Evolutionary conservation across 2,329 filamentous ascomycete genomes (phyloP), one percentile per base, ranked within the genome.

Genomic region (Eurotiales sp.): DNA sequence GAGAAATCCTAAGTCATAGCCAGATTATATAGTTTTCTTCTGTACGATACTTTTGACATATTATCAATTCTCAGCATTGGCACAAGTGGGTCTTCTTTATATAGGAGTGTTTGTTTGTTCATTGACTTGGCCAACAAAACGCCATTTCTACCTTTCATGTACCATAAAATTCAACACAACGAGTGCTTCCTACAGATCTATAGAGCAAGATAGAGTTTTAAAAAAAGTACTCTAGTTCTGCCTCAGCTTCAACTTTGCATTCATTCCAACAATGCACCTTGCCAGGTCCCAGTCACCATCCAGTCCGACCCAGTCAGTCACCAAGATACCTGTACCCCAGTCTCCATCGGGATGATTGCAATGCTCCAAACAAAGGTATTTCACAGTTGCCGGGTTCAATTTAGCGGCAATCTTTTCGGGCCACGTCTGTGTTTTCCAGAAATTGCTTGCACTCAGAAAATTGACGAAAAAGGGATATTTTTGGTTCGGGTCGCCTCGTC

Each of bases 341-440:
- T 90, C 84, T 1, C 86, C 84, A 29, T 84, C 74, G 41, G 43
- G 39, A 42, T 75, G 72, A 51, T 67, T 59, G 37, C 65, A 71
- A 61, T 84, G 80, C 51, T 71, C 76, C 55, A 71, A 69, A 58
- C 80, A 82, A 47, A 85, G 62, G 66, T 81, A 82, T 55, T 79
- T 75, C 37, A 80, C 74, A n/a, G 78, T 80, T 2, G 85, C 84
- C 15, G 91, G 88, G 73, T 97, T 97, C 44, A 96, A 79, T 72
- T 87, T 89, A 17, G 83, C 85, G 1, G 93, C 92, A 66, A 99
- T 89, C 63, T 82, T 86, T 69, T 96, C 91, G 0, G 93, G 93
- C 93, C 93, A 99, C 70, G 90, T 96, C 50, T 82, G 84, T 1
- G 86, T 77, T 58, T 89, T 91, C 84, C 92, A 97, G 75, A 97